Percentiles rank a stretch among this genome's conserved stretches.
Evolutionary conservation across 495 filamentous ascomycete genomes (phyloP).

Genomic region (Aspergillus ostianus): DNA sequence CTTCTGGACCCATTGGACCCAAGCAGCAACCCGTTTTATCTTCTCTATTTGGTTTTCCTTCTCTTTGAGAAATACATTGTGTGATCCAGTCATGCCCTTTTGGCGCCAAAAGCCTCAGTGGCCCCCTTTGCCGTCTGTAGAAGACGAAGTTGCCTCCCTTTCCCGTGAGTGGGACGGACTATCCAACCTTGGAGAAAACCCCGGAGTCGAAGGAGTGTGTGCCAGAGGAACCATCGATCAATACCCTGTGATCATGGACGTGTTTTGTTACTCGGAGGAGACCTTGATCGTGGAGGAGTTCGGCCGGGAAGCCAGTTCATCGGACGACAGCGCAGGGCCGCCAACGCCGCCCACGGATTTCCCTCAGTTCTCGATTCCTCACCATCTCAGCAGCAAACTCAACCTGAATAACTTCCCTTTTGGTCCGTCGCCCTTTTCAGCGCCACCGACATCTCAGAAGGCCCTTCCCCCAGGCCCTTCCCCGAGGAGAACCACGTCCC

Average conservation of each 20-base stretch:
- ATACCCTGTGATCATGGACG: slow-evolving; percentile 41
- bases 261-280: slow-evolving; percentile 19
- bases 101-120: slow-evolving; percentile 31
- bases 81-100: slow-evolving; percentile 28
- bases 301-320: slow-evolving; percentile 15
- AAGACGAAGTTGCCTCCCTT: slow-evolving; percentile 44
- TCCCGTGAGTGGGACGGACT: slow-evolving; percentile 40
- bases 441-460: slow-evolving; percentile 1
- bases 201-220: slow-evolving; percentile 38
- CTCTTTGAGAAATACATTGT: slow-evolving; percentile 10
- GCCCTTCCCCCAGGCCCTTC: neutral
- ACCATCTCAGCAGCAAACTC: neutral
- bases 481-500: neutral
- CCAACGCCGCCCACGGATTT: slow-evolving; percentile 29
- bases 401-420: neutral
- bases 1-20: slow-evolving; percentile 2
- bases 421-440: neutral
- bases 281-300: slow-evolving; percentile 17
- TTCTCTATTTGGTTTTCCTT: slow-evolving; percentile 7
- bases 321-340: slow-evolving; percentile 37
- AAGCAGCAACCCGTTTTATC: slow-evolving; percentile 1
- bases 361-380: slow-evolving; percentile 19
- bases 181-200: slow-evolving; percentile 32
- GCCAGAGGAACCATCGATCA: slow-evolving; percentile 47
- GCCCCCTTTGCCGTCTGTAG: slow-evolving; percentile 44